Evolutionary conservation across 495 filamentous ascomycete genomes (phyloP).

Genomic region (Extremus antarcticus): DNA sequence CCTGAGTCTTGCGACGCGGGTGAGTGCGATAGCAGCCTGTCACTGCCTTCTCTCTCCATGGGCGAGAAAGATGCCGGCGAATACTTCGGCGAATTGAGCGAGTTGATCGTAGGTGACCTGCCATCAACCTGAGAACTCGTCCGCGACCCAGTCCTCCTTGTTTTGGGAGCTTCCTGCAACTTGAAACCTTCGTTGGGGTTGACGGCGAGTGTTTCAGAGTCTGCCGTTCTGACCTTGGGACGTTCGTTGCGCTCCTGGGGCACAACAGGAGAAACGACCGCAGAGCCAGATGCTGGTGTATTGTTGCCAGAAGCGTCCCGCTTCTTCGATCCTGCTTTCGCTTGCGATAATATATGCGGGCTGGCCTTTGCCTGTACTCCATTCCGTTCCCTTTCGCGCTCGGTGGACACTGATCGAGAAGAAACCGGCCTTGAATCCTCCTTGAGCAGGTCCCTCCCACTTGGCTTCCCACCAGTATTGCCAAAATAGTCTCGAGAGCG

Average conservation of each 20-base stretch:
- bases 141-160: constrained; percentile 51
- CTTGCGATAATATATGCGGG: constrained; percentile 86
- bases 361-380: constrained; percentile 45
- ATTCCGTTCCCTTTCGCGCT: constrained; percentile 26
- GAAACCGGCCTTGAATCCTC: constrained; percentile 31
- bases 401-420: constrained; percentile 47
- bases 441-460: constrained; percentile 24
- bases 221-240: constrained; percentile 23
- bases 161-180: constrained; percentile 64
- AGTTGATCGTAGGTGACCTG: constrained; percentile 21
- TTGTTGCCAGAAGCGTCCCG: constrained; percentile 28
- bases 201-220: constrained; percentile 20
- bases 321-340: constrained; percentile 54
- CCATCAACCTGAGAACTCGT: constrained; percentile 52
- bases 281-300: constrained; percentile 12
- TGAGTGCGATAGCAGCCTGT: constrained; percentile 1
- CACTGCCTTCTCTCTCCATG: neutral
- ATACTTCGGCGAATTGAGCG: neutral
- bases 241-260: constrained; percentile 27
- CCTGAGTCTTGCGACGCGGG: constrained; percentile 14
- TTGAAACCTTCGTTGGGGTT: constrained; percentile 49
- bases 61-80: constrained; percentile 1
- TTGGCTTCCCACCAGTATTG: constrained; percentile 3
- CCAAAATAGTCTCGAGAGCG: constrained; percentile 27
- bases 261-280: constrained; percentile 31